phyloP scores from a whole-genome alignment of 352 stramenopile species.

The Phytophthora europaea region DNA sequence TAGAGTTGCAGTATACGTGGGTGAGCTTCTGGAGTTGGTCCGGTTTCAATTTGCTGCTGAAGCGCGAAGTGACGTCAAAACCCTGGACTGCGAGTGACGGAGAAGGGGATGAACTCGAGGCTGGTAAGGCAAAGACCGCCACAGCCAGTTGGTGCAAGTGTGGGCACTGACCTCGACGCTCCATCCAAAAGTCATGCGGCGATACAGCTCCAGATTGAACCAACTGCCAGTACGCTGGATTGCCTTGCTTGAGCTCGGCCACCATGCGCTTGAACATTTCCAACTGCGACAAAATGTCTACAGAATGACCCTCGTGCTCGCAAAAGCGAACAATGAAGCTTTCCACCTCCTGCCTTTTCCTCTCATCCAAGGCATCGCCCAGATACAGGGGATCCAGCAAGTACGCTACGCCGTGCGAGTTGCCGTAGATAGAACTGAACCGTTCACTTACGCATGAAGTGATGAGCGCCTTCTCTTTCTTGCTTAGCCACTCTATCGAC shows the following conservation, averaged over 20 bases:
- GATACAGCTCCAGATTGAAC: constrained; percentile 55
- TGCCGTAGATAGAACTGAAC: constrained; percentile 71
- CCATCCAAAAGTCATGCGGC: constrained; percentile 69
- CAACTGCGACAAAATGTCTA: constrained; percentile 62
- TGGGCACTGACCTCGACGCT: constrained; percentile 60
- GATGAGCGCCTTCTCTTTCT: constrained; percentile 82
- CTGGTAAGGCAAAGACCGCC: constrained; percentile 65
- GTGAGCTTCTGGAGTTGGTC: constrained; percentile 68
- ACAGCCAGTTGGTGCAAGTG: constrained; percentile 69
- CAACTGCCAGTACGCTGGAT: constrained; percentile 67
- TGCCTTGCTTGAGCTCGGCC: constrained; percentile 59
- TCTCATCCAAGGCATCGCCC: constrained; percentile 55
- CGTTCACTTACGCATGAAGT: constrained; percentile 71
- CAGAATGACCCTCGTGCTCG: constrained; percentile 34
- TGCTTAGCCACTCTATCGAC: constrained; percentile 70
- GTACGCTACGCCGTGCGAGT: constrained; percentile 70
- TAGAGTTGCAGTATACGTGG: constrained; percentile 73
- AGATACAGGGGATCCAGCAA: constrained; percentile 69
- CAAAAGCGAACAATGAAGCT: constrained; percentile 63
- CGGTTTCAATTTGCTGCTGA: constrained; percentile 44
- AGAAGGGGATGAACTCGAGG: constrained; percentile 46
- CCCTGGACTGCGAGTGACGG: constrained; percentile 49
- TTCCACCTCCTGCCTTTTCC: constrained; percentile 56
- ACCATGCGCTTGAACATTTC: constrained; percentile 62
- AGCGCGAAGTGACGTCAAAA: constrained; percentile 51